Percentiles rank a stretch among this genome's conserved stretches.
Evolutionary conservation across 768 basidiomycete genomes (phyloP).

Genomic region (Psilocybe sp.): DNA sequence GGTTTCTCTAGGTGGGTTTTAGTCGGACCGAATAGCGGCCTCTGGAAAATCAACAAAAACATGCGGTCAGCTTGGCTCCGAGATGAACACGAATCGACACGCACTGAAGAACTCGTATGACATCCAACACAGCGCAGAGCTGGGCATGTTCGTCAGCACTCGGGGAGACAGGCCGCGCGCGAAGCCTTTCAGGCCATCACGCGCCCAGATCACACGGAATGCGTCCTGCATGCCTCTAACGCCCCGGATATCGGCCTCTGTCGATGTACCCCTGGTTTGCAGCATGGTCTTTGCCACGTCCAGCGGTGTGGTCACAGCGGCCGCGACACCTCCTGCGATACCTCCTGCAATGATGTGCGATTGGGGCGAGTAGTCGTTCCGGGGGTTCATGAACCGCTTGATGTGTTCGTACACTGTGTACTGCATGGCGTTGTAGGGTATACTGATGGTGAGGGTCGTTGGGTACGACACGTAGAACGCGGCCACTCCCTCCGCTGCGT

Average conservation of each 20-base stretch:
- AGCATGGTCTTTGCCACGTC: conserved; percentile 98
- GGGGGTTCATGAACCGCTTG: conserved; percentile 83
- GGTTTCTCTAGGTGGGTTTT: no score
- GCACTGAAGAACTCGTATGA: conserved; percentile 98
- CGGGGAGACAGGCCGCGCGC: conserved; percentile 85
- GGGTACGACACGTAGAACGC: conserved; percentile 99
- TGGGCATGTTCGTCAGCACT: conserved; percentile 93
- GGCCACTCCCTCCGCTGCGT: conserved; percentile 76
- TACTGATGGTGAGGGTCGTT: conserved; percentile 93
- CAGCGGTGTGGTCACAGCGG: conserved; percentile 92
- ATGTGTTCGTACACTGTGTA: conserved; percentile 95
- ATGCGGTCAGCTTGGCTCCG: no score
- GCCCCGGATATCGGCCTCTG: conserved; percentile 79
- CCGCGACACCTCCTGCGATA: conserved; percentile 89
- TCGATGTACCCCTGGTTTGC: conserved; percentile 91
- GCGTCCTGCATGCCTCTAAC: conserved; percentile 87
- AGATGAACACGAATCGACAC: conserved; percentile 21
- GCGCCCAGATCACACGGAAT: conserved; percentile 79
- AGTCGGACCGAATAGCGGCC: no score
- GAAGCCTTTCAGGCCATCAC: conserved; percentile 87
- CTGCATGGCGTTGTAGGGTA: conserved; percentile 98
- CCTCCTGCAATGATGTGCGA: conserved; percentile 93
- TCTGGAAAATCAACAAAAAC: no score
- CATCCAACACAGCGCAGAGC: conserved; percentile 95
- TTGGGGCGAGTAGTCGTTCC: conserved; percentile 83